Evolutionary conservation across 2,329 filamentous ascomycete species (phyloP).

Genomic region (Penicillium sp.): DNA sequence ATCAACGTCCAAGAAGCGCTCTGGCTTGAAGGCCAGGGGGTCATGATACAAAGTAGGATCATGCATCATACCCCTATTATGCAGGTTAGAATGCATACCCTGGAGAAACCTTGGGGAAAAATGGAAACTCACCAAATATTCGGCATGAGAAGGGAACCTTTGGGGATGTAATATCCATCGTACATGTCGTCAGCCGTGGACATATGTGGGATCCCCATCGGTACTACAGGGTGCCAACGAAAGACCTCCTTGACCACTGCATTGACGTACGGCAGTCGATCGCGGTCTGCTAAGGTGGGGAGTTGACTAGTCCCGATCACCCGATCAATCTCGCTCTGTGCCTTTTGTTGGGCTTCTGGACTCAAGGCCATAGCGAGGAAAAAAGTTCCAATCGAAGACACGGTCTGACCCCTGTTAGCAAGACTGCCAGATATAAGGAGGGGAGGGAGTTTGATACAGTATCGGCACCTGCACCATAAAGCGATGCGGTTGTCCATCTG

Average conservation of each 20-base stretch:
- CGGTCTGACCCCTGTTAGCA: constrained; percentile 30
- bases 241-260: constrained; percentile 35
- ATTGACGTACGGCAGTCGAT: constrained; percentile 32
- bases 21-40: constrained; percentile 44
- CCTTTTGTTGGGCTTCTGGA: constrained; percentile 51
- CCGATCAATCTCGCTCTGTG: constrained; percentile 41
- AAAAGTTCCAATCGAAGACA: constrained; percentile 43
- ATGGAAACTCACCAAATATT: constrained; percentile 36
- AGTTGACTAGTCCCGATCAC: constrained; percentile 1
- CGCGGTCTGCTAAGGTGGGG: constrained; percentile 29
- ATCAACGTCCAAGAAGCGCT: constrained; percentile 39
- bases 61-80: constrained; percentile 40
- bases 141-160: constrained; percentile 35
- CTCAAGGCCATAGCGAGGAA: constrained; percentile 52
- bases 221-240: constrained; percentile 31
- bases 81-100: not conserved
- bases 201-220: constrained; percentile 28
- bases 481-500: constrained; percentile 36
- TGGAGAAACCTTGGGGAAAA: not conserved
- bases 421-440: not conserved
- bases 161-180: constrained; percentile 32
- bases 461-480: constrained; percentile 47
- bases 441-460: constrained; percentile 27
- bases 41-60: constrained; percentile 38
- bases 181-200: constrained; percentile 24